Percentiles rank a stretch among this genome's conserved stretches.
Conservation (phyloP, 495 filamentous ascomycete species). For the Penicillium arizonense region DNA sequence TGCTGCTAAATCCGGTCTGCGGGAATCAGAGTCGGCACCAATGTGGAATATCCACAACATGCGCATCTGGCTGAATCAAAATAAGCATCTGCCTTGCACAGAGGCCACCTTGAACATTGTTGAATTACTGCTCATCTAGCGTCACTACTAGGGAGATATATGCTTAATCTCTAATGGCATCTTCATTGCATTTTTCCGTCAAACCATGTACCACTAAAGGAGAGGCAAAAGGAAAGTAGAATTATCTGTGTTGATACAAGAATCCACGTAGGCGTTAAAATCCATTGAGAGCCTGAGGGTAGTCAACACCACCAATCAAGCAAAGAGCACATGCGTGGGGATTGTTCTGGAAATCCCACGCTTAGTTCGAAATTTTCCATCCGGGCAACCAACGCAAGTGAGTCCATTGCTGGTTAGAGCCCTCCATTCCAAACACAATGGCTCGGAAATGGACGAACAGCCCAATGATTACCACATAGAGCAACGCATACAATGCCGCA, state of each 20-base stretch:
- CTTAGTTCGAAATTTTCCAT: slow-evolving; percentile 53
- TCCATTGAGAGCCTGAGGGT: not conserved
- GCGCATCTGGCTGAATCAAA: too few relatives aligned
- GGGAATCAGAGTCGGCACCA: not conserved
- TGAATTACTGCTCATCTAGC: not conserved
- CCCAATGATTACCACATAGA: slow-evolving; percentile 71
- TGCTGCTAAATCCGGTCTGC: slow-evolving; percentile 41
- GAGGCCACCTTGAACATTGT: too few relatives aligned
- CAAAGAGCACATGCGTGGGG: not conserved
- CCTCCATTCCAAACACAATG: slow-evolving; percentile 97
- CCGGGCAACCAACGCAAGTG: slow-evolving; percentile 87
- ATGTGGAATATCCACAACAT: too few relatives aligned
- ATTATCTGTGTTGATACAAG: slow-evolving; percentile 2
- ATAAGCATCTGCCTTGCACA: too few relatives aligned
- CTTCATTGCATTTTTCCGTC: not conserved
- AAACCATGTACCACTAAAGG: not conserved
- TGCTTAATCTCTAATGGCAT: not conserved
- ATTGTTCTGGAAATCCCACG: not conserved
- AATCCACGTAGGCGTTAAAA: not conserved
- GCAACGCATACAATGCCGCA: slow-evolving; percentile 62
- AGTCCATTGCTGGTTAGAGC: slow-evolving; percentile 75
- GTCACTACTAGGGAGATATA: not conserved
- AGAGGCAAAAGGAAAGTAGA: not conserved
- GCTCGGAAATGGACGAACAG: slow-evolving; percentile 87
- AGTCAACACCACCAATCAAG: not conserved